Evolutionary conservation across 2,329 filamentous ascomycete genomes (phyloP), one percentile per base, ranked within the genome.

Genomic region (Fusarium annulatum): DNA sequence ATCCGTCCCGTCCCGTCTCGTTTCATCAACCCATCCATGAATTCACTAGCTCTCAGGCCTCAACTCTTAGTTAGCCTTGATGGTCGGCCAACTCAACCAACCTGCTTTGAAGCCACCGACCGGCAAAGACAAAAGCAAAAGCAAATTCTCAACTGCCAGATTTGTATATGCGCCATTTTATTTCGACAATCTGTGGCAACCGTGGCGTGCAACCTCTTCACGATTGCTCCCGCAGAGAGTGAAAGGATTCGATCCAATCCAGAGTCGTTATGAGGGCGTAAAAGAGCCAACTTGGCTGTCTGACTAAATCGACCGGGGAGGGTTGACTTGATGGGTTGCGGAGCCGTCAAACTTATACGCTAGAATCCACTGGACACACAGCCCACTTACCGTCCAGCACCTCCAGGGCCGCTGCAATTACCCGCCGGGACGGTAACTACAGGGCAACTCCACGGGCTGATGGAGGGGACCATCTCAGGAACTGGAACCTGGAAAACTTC

Each of bases 121-220:
- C 42, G 19, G 41, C 48, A 23, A 51, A 51, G 23, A 15, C 18
- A 19, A 46, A 28, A 28, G 45, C 41, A 58, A 58, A 58, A 49
- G 56, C 42, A 59, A 58, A 33, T 38, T 36, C 30, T 59, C 56
- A 59, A 59, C 56, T 57, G 41, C 68, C 72, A 58, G 52, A 69
- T 72, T 60, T 49, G 60, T 75, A 23, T 28, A 60, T 74, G 72
- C 72, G 72, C 72, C 64, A 74, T 74, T 74, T 55, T 74, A 61
- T 53, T 52, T 60, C 45, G 36, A 63, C 38, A 61, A 62, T 61
- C 49, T 71, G 57, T 61, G 69, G 56, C 65, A 48, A 57, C 43
- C 45, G 70, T 73, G 72, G 64, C 71, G 72, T 74, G 57, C 72
- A 73, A 67, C 72, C 71, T 73, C 52, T 62, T 67, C 52, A 41